Base-by-base conservation (phyloP, 1,284 basidiomycete genomes). In the Rhodotorula sp. region DNA sequence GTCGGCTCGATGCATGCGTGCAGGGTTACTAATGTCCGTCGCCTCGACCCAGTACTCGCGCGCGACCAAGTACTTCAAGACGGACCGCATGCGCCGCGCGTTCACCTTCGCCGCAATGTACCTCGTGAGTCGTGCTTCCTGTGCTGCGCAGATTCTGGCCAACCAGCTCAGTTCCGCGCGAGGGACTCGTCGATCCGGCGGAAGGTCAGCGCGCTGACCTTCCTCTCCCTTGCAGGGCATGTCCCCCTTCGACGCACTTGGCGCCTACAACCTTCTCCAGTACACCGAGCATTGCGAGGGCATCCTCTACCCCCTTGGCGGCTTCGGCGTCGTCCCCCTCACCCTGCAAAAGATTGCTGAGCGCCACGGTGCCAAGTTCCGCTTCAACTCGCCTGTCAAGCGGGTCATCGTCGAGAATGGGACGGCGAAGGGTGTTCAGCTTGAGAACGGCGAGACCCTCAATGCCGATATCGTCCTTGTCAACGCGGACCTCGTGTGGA, bases 401-500 rank as follows among this genome's bases (percentile, higher is more conserved):
- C 77, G 78, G 12, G 83, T 86, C 64, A 73, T 81, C 2, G 79
- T 82, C 69, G 59, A 76, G 57, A 71, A 81, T 72, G 67, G 78
- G 12, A 53, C 69, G 51, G 82, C 83, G 3, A 81, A 75, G 13
- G 85, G 85, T 6, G 82, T 86, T 27, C 77, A 80, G 63, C 79
- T 85, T 25, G 82, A 77, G 29, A 59, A 77, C 39, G 85, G 84
- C n/a, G 80, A 83, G 64, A 70, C 77, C 64, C 75, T 83, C 50
- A 64, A 75, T n/a, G 84, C 85, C 8, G 85, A 86, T 73, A 78
- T 84, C 12, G 84, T 86, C 25, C 82, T 86, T 27, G 82, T 84
- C 74, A 86, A 86, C 72, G 85, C 85, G 15, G 85, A 86, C 74
- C 78, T 86, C 39, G 82, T 85, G 2, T 86, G 83, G 82, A 83